A percentile compares a stretch with the other conserved stretches of the same genome.
Evolutionary conservation across 306 rosid species (phyloP).

Genomic region (Vicia sativa): DNA sequence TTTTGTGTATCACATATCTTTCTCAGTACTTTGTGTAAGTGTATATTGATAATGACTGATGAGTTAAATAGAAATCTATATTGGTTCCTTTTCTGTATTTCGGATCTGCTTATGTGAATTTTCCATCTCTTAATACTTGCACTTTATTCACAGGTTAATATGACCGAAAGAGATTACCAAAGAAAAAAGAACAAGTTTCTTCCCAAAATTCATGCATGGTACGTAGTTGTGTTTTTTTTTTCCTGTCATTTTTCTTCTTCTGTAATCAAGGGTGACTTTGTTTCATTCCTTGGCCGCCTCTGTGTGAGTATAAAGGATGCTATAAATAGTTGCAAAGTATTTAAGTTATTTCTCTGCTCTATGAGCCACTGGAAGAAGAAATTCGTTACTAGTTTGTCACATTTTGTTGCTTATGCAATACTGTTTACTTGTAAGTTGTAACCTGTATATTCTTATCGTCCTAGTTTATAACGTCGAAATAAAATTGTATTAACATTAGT

Average conservation of each 20-base stretch:
- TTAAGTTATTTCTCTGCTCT: not conserved
- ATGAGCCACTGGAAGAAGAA: not conserved
- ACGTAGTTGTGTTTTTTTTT: conserved; percentile 27
- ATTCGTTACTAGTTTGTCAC: not conserved
- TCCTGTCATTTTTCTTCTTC: not conserved
- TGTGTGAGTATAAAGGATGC: not conserved
- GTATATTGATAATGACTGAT: not conserved
- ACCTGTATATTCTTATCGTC: conserved; percentile 20
- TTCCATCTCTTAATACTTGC: conserved; percentile 24
- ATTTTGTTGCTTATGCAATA: conserved; percentile 16
- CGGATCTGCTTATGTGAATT: conserved; percentile 16
- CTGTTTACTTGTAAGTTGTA: conserved; percentile 4
- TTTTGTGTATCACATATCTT: not conserved
- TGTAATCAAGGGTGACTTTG: conserved; percentile 4
- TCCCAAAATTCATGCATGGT: conserved; percentile 99
- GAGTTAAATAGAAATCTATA: conserved; percentile 4
- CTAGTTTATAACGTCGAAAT: not conserved
- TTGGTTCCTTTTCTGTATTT: conserved; percentile 14
- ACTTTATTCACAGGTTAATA: conserved; percentile 75
- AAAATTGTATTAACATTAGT: conserved; percentile 13
- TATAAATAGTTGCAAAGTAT: conserved; percentile 19
- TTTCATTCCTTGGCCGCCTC: conserved; percentile 18
- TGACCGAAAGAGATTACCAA: conserved; percentile 97
- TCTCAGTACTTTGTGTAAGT: conserved; percentile 7
- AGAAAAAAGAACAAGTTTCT: conserved; percentile 96